Conservation (phyloP, 2,329 filamentous ascomycete genomes). For the Aspergillus sclerotialis region DNA sequence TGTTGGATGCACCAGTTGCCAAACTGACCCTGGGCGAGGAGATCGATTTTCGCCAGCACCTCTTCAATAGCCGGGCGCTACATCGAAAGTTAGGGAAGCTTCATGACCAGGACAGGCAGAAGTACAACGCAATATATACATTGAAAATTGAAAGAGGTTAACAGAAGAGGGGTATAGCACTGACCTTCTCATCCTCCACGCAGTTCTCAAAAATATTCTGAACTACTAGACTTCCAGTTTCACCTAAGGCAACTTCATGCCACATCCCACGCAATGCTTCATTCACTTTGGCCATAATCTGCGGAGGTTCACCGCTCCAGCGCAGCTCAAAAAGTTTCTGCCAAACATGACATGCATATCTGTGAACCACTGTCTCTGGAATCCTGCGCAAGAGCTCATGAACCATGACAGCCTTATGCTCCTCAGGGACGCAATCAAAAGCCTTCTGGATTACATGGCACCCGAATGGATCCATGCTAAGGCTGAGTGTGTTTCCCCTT, state of each 20-base stretch:
- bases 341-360: constrained; percentile 98
- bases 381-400: constrained; percentile 91
- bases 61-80: constrained; percentile 96
- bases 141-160: constrained; percentile 4
- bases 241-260: constrained; percentile 94
- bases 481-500: constrained; percentile 81
- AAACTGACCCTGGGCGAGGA: constrained; percentile 94
- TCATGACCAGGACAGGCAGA: background rate
- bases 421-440: constrained; percentile 93
- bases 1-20: constrained; percentile 99
- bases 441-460: constrained; percentile 98
- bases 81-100: constrained; percentile 14
- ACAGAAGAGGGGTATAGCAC: too few relatives aligned
- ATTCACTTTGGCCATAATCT: constrained; percentile 98
- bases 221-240: constrained; percentile 95
- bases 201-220: constrained; percentile 99
- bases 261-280: constrained; percentile 93
- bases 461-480: constrained; percentile 98
- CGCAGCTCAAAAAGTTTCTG: constrained; percentile 98
- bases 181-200: constrained; percentile 93
- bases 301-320: constrained; percentile 88
- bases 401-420: constrained; percentile 99
- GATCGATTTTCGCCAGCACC: constrained; percentile 88
- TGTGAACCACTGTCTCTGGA: constrained; percentile 94
- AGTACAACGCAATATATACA: background rate